Percentiles rank a stretch among this genome's conserved stretches.
Conservation (phyloP, 768 basidiomycete genomes). For the Russula olivacea region DNA sequence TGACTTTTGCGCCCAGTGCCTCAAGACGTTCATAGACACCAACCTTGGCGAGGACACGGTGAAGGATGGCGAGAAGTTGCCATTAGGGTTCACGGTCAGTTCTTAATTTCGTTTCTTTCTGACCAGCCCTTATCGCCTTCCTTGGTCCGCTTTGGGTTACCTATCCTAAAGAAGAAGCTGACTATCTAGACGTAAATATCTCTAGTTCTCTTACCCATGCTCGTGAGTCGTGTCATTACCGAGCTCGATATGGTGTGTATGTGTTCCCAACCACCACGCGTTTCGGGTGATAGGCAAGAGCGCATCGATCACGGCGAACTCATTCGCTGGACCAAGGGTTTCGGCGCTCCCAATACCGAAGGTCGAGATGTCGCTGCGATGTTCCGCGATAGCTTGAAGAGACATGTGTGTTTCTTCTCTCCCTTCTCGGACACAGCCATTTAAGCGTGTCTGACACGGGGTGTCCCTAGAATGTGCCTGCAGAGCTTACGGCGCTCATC, state of each 20-base stretch:
- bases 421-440: not conserved
- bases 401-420: slow-evolving; percentile 48
- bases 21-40: slow-evolving; percentile 81
- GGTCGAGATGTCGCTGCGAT: slow-evolving; percentile 89
- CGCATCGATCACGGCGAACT: slow-evolving; percentile 90
- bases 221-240: slow-evolving; percentile 46
- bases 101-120: slow-evolving; percentile 1
- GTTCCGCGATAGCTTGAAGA: slow-evolving; percentile 78
- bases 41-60: slow-evolving; percentile 52
- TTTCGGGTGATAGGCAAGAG: slow-evolving; percentile 55
- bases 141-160: slow-evolving; percentile 10
- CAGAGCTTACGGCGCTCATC: slow-evolving; percentile 80
- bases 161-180: slow-evolving; percentile 15
- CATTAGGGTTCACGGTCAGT: slow-evolving; percentile 90
- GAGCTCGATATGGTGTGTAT: not conserved
- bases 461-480: slow-evolving; percentile 63
- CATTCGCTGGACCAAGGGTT: slow-evolving; percentile 99
- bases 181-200: slow-evolving; percentile 16
- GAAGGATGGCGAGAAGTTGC: slow-evolving; percentile 53
- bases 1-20: slow-evolving; percentile 94
- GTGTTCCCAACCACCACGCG: not conserved
- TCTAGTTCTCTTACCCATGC: slow-evolving; percentile 92
- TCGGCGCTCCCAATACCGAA: slow-evolving; percentile 87
- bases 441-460: not conserved
- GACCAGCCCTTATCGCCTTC: slow-evolving; percentile 17